phyloP scores from a whole-genome alignment of 1,139 yeast genomes.

The Geotrichum macrosporum region DNA sequence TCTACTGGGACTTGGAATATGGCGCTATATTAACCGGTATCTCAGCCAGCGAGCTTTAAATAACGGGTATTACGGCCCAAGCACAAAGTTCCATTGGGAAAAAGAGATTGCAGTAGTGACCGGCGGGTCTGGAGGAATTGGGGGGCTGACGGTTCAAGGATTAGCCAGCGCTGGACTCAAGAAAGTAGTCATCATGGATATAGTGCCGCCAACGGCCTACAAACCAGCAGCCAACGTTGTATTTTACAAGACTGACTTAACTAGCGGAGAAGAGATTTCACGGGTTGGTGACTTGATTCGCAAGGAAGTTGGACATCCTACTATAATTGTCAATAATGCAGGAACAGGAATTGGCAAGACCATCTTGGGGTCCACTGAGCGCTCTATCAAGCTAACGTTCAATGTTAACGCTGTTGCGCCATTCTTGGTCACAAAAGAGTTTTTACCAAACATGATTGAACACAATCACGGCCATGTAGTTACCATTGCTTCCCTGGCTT shows the following conservation, averaged over 20 bases:
- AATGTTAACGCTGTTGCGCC: conserved; percentile 58
- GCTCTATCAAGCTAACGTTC: conserved; percentile 54
- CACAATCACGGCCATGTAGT: conserved; percentile 60
- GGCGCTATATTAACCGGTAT: conserved; percentile 11
- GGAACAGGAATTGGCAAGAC: conserved; percentile 59
- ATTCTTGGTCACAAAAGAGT: conserved; percentile 58
- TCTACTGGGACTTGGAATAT: conserved; percentile 7
- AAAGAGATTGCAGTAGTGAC: conserved; percentile 21
- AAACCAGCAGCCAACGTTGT: conserved; percentile 7
- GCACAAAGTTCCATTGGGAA: conserved; percentile 6
- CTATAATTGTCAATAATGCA: conserved; percentile 66
- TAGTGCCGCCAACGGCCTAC: conserved; percentile 10
- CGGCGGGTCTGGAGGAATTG: conserved; percentile 23
- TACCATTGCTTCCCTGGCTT: conserved; percentile 67
- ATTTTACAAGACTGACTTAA: conserved; percentile 39
- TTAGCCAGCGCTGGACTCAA: conserved; percentile 10
- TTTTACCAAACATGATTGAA: conserved; percentile 60
- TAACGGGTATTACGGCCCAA: conserved; percentile 9
- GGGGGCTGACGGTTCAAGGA: conserved; percentile 16
- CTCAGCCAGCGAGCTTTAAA: conserved; percentile 16
- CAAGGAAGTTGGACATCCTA: conserved; percentile 48
- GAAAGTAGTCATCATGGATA: conserved; percentile 19
- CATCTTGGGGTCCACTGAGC: conserved; percentile 47
- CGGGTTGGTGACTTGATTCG: conserved; percentile 39
- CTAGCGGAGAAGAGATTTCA: conserved; percentile 39